Conservation (phyloP, 2,329 filamentous ascomycete genomes). For the Colletotrichum sp. region DNA sequence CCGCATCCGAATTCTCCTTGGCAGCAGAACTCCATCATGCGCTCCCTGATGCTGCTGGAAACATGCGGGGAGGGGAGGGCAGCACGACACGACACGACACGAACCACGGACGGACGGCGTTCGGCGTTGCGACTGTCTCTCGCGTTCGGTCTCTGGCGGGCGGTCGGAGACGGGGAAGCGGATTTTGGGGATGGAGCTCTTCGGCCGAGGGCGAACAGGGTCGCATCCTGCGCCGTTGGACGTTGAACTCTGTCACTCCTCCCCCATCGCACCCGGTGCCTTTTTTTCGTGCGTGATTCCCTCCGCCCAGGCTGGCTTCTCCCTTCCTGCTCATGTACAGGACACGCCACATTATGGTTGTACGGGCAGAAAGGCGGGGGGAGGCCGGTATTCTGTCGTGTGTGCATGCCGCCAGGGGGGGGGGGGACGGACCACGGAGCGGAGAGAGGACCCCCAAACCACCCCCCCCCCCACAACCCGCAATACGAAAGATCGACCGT, state of each 20-base stretch:
- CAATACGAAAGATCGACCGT: too few species aligned
- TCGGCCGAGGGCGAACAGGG: not conserved
- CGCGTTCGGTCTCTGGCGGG: not conserved
- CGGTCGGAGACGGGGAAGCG: not conserved
- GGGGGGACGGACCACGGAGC: too few species aligned
- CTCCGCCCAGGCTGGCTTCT: not conserved
- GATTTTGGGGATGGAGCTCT: not conserved
- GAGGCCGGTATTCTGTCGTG: not conserved
- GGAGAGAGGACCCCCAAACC: too few species aligned
- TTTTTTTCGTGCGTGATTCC: not conserved
- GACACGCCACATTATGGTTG: not conserved
- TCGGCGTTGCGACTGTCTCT: not conserved
- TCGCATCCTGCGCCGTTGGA: not conserved
- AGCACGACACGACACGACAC: not conserved
- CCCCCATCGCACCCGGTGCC: not conserved
- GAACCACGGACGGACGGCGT: not conserved
- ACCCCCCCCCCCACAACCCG: too few species aligned
- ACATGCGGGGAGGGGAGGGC: not conserved
- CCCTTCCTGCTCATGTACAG: not conserved
- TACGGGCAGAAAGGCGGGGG: not conserved
- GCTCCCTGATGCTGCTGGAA: not conserved
- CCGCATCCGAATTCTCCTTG: not conserved
- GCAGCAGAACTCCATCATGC: not conserved
- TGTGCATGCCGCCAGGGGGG: not conserved
- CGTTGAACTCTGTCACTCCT: not conserved